These are phyloP conservation scores for Petrea volubilis DNA, from an alignment of 257 asterid genomes.

Conservation along the genomic window DNA sequence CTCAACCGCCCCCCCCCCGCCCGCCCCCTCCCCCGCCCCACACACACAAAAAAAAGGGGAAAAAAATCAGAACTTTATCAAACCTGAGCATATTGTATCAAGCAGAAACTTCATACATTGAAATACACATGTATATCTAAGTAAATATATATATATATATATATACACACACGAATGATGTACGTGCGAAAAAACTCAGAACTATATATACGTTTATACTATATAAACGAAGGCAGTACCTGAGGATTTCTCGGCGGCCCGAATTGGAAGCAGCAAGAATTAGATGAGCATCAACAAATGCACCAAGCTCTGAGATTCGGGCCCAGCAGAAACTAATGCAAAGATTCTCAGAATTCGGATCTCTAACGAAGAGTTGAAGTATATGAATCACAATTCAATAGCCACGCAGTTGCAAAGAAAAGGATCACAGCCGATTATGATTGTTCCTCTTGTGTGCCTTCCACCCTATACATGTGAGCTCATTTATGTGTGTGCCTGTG, in stretches of 20 bases:
- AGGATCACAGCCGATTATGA: background rate
- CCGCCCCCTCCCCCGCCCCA: too few relatives aligned
- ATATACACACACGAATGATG: background rate
- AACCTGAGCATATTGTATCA: background rate
- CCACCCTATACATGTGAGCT: background rate
- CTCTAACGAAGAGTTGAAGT: slow-evolving; percentile 21
- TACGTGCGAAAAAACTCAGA: background rate
- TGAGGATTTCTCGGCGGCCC: slow-evolving; percentile 16
- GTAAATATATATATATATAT: background rate
- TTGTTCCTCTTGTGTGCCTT: background rate
- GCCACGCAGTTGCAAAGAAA: background rate
- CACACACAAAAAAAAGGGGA: too few relatives aligned
- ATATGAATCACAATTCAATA: background rate
- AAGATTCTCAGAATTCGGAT: slow-evolving; percentile 22
- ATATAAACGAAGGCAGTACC: slow-evolving; percentile 10
- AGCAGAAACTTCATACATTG: background rate
- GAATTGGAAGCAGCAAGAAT: slow-evolving; percentile 10
- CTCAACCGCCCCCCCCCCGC: too few relatives aligned
- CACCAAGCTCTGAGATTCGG: slow-evolving; percentile 16
- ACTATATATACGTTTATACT: background rate
- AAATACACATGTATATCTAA: slow-evolving; percentile 19
- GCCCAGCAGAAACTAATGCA: background rate
- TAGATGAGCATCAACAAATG: slow-evolving; percentile 42
- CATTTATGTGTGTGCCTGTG: background rate
- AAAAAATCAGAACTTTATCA: background rate